Evolutionary conservation across 2,329 filamentous ascomycete genomes (phyloP), one percentile per base, ranked within the genome.

Genomic region (Aspergillus cejpii): DNA sequence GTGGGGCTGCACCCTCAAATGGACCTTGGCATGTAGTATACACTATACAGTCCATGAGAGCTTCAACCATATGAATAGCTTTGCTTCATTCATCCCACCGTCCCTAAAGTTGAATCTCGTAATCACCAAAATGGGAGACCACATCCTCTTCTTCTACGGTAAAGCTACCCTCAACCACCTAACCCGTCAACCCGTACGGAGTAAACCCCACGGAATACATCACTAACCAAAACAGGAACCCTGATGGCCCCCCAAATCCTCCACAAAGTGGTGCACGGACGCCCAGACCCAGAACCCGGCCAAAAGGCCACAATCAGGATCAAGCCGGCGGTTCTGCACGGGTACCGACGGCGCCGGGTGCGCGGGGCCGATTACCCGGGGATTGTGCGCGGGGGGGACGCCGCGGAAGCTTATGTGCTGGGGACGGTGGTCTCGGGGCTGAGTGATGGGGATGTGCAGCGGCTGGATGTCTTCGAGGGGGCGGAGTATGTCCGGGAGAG

Each of bases 161-260:
- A 65, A n/a, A 20, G 19, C 23, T 19, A 10, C 20, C 17, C 7
- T 12, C n/a, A 10, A 19, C 34, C n/a, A 17, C n/a, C 15, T 23
- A 27, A 23, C 40, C 41, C 44, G 24, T 19, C 6, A 12, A 31
- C 19, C 36, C 38, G 26, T 21, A 31, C 23, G 29, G 14, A 38
- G 20, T 15, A 33, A 21, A 29, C 27, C 37, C 23, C 15, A 14
- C 27, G 21, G 36, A 29, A 28, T 23, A 31, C 34, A 8, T 8
- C 6, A 43, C 24, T 24, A 45, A 51, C 14, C 42, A 26, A 14
- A 8, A 29, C 40, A 74, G 70, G 75, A 53, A 82, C 79, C 20
- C 67, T 83, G 61, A 96, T 96, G 89, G 85, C 84, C n/a, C 81
- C 85, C 0, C 80, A 85, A 59, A 83, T 97, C 58, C 87, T 97